phyloP scores from a whole-genome alignment of 2,329 filamentous ascomycete genomes.

The Aureobasidium pullulans region DNA sequence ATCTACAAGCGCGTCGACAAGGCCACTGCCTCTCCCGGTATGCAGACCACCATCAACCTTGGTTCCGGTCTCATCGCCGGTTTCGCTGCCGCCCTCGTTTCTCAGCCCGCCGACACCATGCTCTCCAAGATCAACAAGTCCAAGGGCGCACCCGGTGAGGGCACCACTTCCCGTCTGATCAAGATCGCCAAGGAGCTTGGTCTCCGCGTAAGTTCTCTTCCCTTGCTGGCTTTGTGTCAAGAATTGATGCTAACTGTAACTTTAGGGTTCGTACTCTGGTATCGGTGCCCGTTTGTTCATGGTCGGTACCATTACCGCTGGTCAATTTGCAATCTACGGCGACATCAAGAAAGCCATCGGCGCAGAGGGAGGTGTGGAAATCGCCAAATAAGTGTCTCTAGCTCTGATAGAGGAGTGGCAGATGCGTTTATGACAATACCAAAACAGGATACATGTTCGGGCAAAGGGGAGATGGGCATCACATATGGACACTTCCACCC shows the following conservation, averaged over 20 bases:
- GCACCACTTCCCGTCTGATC: slow-evolving; percentile 70
- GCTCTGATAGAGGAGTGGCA: neutral
- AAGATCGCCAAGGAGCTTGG: slow-evolving; percentile 87
- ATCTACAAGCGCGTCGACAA: slow-evolving; percentile 66
- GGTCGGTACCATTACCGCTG: no score
- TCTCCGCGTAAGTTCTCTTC: slow-evolving; percentile 32
- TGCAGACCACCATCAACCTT: slow-evolving; percentile 76
- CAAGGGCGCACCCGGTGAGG: slow-evolving; percentile 77
- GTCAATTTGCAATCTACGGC: no score
- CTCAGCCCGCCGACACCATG: slow-evolving; percentile 89
- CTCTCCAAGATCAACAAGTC: slow-evolving; percentile 96
- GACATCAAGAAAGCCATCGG: no score
- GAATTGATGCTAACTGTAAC: neutral
- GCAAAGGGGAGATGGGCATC: neutral
- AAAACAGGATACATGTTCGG: neutral
- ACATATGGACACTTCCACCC: neutral
- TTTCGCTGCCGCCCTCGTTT: slow-evolving; percentile 80
- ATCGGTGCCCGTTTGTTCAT: slow-evolving; percentile 68
- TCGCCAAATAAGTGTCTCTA: slow-evolving; percentile 35
- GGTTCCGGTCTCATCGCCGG: slow-evolving; percentile 77
- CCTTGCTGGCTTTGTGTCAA: neutral
- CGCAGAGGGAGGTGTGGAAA: slow-evolving; percentile 39
- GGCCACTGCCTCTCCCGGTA: slow-evolving; percentile 56
- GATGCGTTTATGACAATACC: neutral
- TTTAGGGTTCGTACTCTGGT: slow-evolving; percentile 66